Conservation (phyloP, 1,284 basidiomycete genomes). For the Trametes hirsuta region DNA sequence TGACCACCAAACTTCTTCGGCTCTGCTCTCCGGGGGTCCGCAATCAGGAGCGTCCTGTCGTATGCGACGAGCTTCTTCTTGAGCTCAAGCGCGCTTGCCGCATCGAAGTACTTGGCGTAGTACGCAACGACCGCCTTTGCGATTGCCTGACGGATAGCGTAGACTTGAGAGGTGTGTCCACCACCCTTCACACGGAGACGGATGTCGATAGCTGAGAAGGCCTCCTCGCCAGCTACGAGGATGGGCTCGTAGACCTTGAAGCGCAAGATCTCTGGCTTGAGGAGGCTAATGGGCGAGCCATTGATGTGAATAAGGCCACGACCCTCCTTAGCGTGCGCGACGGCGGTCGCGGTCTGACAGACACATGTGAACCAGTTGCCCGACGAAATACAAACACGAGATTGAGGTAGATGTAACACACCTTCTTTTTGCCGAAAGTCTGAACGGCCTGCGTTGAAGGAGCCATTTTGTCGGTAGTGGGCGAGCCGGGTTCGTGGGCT, state of each 20-base stretch:
- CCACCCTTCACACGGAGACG: slow-evolving; percentile 98
- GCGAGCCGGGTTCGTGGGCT: slow-evolving; percentile 30
- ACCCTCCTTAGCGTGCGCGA: slow-evolving; percentile 95
- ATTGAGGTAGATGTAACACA: slow-evolving; percentile 36
- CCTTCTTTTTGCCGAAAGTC: slow-evolving; percentile 99
- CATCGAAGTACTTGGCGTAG: slow-evolving; percentile 99
- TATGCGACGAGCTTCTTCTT: slow-evolving; percentile 97
- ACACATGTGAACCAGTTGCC: background rate
- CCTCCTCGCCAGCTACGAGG: slow-evolving; percentile 87
- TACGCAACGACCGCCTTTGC: slow-evolving; percentile 98
- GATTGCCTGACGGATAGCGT: slow-evolving; percentile 99
- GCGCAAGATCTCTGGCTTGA: slow-evolving; percentile 93
- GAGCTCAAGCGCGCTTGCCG: slow-evolving; percentile 93
- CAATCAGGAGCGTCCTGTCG: slow-evolving; percentile 94
- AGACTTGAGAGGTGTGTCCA: slow-evolving; percentile 99
- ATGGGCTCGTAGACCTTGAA: slow-evolving; percentile 99
- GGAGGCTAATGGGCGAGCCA: slow-evolving; percentile 94
- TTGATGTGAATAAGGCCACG: slow-evolving; percentile 98
- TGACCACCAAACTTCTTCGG: slow-evolving; percentile 99
- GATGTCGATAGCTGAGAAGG: slow-evolving; percentile 89
- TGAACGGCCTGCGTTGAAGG: slow-evolving; percentile 87
- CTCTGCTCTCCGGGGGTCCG: slow-evolving; percentile 98
- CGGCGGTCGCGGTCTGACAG: slow-evolving; percentile 89
- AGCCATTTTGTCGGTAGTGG: slow-evolving; percentile 58
- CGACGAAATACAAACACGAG: background rate